Conservation (phyloP, 768 basidiomycete genomes). For the Hypholoma sublateritium region DNA sequence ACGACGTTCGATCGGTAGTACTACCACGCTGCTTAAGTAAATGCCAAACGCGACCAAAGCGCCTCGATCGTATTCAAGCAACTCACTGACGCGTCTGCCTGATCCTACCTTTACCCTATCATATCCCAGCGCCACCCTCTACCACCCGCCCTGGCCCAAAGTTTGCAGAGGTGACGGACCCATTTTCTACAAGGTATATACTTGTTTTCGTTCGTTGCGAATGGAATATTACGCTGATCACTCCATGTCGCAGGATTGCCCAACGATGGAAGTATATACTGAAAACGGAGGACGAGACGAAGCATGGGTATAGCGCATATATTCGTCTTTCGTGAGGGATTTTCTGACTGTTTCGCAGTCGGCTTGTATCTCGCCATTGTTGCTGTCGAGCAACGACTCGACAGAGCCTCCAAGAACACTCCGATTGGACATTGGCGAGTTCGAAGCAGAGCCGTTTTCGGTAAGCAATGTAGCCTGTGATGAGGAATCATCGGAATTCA, state of each 20-base stretch:
- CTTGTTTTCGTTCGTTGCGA: not conserved
- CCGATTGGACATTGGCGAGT: slow-evolving; percentile 18
- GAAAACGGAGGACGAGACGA: not conserved
- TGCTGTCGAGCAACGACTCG: not conserved
- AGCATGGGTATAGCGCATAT: slow-evolving; percentile 1
- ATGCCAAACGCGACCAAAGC: slow-evolving; percentile 17
- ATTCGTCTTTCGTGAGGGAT: not conserved
- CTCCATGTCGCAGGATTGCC: not conserved
- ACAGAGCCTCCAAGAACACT: slow-evolving; percentile 8
- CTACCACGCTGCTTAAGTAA: not conserved
- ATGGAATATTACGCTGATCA: not conserved
- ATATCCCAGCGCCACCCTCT: not conserved
- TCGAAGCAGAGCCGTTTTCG: slow-evolving; percentile 24
- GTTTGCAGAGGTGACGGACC: not conserved
- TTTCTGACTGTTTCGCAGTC: not conserved
- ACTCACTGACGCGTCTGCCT: not conserved
- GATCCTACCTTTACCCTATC: not conserved
- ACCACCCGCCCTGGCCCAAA: not conserved
- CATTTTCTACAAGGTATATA: not conserved
- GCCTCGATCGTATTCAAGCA: not conserved
- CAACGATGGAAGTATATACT: not conserved
- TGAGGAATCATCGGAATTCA: not conserved
- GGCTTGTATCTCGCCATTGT: slow-evolving; percentile 6
- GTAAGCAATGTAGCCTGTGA: not conserved
- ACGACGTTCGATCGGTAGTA: not conserved